phyloP scores from a whole-genome alignment of 192 early-diverging fungal species.

The Dimargaris cristalligena region DNA sequence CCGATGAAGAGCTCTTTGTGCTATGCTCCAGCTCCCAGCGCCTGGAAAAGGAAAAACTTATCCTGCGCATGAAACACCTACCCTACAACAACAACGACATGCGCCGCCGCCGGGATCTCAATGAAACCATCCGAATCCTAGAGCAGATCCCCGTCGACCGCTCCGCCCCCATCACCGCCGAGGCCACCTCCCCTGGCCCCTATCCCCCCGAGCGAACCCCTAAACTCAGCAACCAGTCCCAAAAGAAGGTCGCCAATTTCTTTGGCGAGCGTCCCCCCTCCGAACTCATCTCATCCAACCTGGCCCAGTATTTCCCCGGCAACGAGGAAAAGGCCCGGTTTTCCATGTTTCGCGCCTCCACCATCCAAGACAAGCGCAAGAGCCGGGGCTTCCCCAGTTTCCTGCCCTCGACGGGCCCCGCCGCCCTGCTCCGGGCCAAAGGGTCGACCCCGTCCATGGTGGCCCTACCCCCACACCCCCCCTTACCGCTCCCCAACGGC shows the following conservation, averaged over 20 bases:
- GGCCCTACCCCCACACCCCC: background rate
- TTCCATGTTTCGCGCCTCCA: constrained; percentile 25
- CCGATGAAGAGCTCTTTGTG: constrained; percentile 59
- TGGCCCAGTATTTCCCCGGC: constrained; percentile 84
- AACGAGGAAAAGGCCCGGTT: constrained; percentile 31
- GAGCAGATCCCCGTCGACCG: constrained; percentile 4
- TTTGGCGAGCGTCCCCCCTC: constrained; percentile 92
- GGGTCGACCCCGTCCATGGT: background rate
- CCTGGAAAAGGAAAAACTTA: constrained; percentile 49
- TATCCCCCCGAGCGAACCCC: constrained; percentile 15
- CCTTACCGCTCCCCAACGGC: background rate
- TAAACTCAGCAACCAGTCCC: constrained; percentile 19
- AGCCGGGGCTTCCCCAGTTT: background rate
- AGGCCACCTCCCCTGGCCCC: background rate
- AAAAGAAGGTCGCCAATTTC: constrained; percentile 50
- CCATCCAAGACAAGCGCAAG: background rate
- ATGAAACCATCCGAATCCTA: constrained; percentile 2
- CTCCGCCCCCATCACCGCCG: constrained; percentile 8
- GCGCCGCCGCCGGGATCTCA: constrained; percentile 7
- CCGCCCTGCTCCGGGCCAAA: background rate
- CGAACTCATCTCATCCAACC: constrained; percentile 79
- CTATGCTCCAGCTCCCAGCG: constrained; percentile 53
- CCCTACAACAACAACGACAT: constrained; percentile 16
- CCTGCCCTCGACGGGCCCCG: background rate
- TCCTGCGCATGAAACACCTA: constrained; percentile 51